Percentiles rank a stretch among this genome's conserved stretches.
Conservation (phyloP, 768 basidiomycete species). For the Jaapia argillacea region DNA sequence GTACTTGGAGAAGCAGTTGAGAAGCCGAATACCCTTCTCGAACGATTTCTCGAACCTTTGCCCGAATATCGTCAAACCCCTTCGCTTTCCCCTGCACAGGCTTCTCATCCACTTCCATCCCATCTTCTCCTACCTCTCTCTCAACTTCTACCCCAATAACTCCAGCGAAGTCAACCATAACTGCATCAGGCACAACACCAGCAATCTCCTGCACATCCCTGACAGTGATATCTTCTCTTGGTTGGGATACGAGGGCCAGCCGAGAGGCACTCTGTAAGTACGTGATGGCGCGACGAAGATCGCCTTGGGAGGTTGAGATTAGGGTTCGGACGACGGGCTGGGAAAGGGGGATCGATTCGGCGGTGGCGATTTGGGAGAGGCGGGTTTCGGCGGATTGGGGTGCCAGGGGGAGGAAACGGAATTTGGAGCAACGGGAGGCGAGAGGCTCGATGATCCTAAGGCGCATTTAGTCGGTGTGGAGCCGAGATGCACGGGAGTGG, state of each 20-base stretch:
- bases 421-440: conserved; percentile 98
- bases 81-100: conserved; percentile 10
- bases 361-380: conserved; percentile 68
- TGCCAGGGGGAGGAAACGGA: conserved; percentile 93
- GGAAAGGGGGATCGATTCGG: conserved; percentile 56
- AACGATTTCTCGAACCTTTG: conserved; percentile 66
- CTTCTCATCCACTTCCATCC: conserved; percentile 35
- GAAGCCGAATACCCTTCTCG: conserved; percentile 89
- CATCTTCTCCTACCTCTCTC: conserved; percentile 30
- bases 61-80: conserved; percentile 53
- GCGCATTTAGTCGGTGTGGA: too few species aligned
- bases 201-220: conserved; percentile 92
- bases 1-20: conserved; percentile 81
- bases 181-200: conserved; percentile 76
- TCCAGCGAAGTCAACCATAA: conserved; percentile 59
- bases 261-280: conserved; percentile 94
- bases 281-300: conserved; percentile 94
- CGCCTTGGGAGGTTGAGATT: conserved; percentile 77
- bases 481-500: not conserved
- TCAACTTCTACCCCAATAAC: conserved; percentile 64
- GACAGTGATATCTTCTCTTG: conserved; percentile 66
- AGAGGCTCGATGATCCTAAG: conserved; percentile 94
- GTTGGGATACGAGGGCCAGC: conserved; percentile 62
- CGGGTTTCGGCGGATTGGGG: conserved; percentile 62
- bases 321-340: conserved; percentile 58